A percentile compares a stretch with the other conserved stretches of the same genome.
These are phyloP conservation scores for Peziza echinospora DNA, from an alignment of 495 filamentous ascomycete species.

Conservation along the genomic window DNA sequence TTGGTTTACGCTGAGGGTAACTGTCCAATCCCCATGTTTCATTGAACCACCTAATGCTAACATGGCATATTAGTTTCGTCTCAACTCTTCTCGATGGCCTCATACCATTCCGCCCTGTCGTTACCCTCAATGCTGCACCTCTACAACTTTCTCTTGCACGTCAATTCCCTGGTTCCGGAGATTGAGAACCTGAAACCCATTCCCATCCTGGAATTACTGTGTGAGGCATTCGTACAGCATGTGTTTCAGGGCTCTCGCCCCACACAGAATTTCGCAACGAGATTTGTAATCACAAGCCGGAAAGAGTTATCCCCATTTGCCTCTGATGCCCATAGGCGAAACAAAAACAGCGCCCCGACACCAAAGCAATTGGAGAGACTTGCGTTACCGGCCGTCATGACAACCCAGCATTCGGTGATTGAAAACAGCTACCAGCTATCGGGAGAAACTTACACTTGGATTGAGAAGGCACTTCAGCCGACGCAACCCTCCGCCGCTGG, in stretches of 20 bases:
- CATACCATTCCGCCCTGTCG: conserved; percentile 5
- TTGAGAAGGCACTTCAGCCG: conserved; percentile 4
- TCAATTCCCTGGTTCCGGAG: conserved; percentile 1
- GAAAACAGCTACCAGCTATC: conserved; percentile 4
- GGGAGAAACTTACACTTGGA: conserved; percentile 7
- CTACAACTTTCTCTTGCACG: conserved; percentile 9
- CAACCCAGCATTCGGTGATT: conserved; percentile 6
- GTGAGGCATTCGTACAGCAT: conserved; percentile 7
- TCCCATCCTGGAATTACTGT: conserved; percentile 5
- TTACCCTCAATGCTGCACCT: conserved; percentile 7
- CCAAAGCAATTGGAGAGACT: conserved; percentile 4
- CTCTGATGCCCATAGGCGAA: conserved; percentile 1
- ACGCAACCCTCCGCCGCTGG: too few relatives aligned
- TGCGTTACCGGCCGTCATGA: conserved; percentile 4
- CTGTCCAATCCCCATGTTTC: not conserved
- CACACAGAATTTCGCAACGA: conserved; percentile 4
- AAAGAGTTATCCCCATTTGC: conserved; percentile 7
- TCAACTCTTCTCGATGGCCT: conserved; percentile 8
- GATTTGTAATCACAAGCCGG: conserved; percentile 5
- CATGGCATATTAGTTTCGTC: conserved; percentile 3
- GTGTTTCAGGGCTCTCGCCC: conserved; percentile 6
- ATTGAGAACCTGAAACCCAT: conserved; percentile 2
- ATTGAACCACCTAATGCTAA: not conserved
- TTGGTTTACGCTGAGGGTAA: conserved; percentile 8
- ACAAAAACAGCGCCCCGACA: conserved; percentile 2